These are phyloP conservation scores for Asterophora parasitica DNA, from an alignment of 768 basidiomycete genomes.

Conservation along the genomic window DNA sequence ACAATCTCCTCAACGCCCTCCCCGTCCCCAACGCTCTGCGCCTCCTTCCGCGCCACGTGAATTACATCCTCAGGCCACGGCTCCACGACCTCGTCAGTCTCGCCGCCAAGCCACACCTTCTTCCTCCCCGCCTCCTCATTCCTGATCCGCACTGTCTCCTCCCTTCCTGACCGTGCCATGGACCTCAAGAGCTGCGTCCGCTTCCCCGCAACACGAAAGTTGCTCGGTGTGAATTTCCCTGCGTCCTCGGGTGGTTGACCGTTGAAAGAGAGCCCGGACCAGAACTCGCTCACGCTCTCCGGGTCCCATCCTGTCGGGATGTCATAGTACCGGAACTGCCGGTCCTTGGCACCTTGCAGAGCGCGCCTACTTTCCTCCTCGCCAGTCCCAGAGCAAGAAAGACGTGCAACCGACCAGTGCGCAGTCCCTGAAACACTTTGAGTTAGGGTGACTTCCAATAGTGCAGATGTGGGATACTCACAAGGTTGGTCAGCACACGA, in stretches of 20 bases:
- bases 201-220: conserved; percentile 31
- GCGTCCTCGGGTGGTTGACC: conserved; percentile 19
- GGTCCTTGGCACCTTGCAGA: conserved; percentile 29
- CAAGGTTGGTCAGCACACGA: conserved; percentile 22
- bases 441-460: neutral
- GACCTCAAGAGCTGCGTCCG: conserved; percentile 37
- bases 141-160: conserved; percentile 33
- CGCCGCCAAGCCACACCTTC: conserved; percentile 37
- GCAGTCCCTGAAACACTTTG: conserved; percentile 49
- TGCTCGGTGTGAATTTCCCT: conserved; percentile 25
- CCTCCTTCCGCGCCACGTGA: neutral
- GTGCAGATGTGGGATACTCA: conserved; percentile 12
- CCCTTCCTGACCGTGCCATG: conserved; percentile 42
- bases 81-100: conserved; percentile 8
- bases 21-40: neutral
- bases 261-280: conserved; percentile 41
- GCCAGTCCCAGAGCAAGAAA: conserved; percentile 21
- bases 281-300: conserved; percentile 40
- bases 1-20: neutral
- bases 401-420: conserved; percentile 50
- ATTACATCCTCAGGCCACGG: neutral
- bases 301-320: conserved; percentile 46
- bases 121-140: conserved; percentile 36
- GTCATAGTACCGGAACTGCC: conserved; percentile 41
- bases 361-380: conserved; percentile 29